A percentile compares a stretch with the other conserved stretches of the same genome.
These are phyloP conservation scores for Harrya chromipes DNA, from an alignment of 768 basidiomycete species.

Conservation along the genomic window DNA sequence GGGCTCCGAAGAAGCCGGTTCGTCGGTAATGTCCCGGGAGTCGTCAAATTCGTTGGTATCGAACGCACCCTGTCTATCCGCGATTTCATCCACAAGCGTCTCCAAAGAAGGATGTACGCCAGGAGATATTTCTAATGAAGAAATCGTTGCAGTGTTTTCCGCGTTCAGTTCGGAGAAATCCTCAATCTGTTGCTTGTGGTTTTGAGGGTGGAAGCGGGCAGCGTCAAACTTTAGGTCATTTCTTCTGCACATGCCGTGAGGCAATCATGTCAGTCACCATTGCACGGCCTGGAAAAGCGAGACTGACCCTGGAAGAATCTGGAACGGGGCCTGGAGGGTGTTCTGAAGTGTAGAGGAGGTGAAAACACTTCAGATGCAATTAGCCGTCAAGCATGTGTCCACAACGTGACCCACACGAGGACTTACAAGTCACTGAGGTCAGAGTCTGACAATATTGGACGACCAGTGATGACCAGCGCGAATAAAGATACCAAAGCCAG, in stretches of 20 bases:
- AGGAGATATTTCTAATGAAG: conserved; percentile 23
- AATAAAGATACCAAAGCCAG: conserved; percentile 39
- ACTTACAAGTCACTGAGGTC: conserved; percentile 30
- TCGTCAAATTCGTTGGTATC: conserved; percentile 14
- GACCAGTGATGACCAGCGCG: conserved; percentile 44
- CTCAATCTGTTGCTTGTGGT: conserved; percentile 29
- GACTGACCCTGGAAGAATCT: conserved; percentile 36
- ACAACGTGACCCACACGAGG: conserved; percentile 6
- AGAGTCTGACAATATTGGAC: conserved; percentile 32
- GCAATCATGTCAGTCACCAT: conserved; percentile 10
- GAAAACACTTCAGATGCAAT: conserved; percentile 13
- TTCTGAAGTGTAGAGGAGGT: conserved; percentile 27
- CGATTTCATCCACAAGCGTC: conserved; percentile 22
- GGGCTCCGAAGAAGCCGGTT: neutral
- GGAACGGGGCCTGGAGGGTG: conserved; percentile 36
- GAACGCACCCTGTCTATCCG: conserved; percentile 18
- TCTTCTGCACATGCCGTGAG: conserved; percentile 13
- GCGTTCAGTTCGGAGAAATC: conserved; percentile 28
- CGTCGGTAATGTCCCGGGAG: neutral
- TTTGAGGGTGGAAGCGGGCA: conserved; percentile 31
- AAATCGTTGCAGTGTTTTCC: conserved; percentile 28
- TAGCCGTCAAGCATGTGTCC: conserved; percentile 13
- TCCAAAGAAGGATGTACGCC: conserved; percentile 15
- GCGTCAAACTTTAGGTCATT: conserved; percentile 19
- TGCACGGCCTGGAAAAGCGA: conserved; percentile 11